Percentiles rank a stretch among this genome's conserved stretches.
Conservation (phyloP, 2,329 filamentous ascomycete genomes). For the Diaporthe caulivora region DNA sequence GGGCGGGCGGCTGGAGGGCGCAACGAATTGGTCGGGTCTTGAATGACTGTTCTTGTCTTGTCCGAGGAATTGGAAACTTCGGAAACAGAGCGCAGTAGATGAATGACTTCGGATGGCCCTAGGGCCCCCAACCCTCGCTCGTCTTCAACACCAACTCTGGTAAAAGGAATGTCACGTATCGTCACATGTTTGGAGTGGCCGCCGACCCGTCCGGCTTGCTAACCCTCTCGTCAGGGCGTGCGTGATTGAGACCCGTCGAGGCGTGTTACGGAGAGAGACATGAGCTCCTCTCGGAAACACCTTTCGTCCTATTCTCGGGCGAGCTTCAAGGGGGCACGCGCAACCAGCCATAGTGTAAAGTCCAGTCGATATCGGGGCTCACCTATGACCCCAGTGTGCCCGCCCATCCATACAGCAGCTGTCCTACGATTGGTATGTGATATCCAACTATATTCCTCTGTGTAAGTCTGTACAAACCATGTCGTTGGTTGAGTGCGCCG, state of each 20-base stretch:
- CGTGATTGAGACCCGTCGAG: conserved; percentile 5
- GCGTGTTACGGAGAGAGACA: conserved; percentile 17
- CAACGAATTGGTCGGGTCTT: background rate
- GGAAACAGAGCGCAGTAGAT: conserved; percentile 24
- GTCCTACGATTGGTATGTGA: background rate
- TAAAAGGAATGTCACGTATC: conserved; percentile 19
- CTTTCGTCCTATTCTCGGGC: conserved; percentile 10
- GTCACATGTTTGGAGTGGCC: conserved; percentile 4
- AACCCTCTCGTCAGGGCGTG: conserved; percentile 16
- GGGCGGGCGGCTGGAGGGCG: background rate
- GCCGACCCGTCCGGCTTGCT: conserved; percentile 5
- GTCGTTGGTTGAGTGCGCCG: background rate
- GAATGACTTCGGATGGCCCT: conserved; percentile 6
- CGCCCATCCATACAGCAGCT: too few relatives aligned
- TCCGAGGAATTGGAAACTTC: conserved; percentile 16
- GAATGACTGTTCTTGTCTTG: background rate
- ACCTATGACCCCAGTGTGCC: background rate
- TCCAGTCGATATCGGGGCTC: background rate
- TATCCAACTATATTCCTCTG: background rate
- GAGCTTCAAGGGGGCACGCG: conserved; percentile 2
- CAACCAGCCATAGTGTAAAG: background rate
- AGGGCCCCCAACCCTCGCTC: background rate
- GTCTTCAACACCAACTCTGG: conserved; percentile 19
- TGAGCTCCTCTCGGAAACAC: conserved; percentile 9
- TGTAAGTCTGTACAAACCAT: background rate